Conservation (phyloP, 1,284 basidiomycete species). For the Athelia sp. region DNA sequence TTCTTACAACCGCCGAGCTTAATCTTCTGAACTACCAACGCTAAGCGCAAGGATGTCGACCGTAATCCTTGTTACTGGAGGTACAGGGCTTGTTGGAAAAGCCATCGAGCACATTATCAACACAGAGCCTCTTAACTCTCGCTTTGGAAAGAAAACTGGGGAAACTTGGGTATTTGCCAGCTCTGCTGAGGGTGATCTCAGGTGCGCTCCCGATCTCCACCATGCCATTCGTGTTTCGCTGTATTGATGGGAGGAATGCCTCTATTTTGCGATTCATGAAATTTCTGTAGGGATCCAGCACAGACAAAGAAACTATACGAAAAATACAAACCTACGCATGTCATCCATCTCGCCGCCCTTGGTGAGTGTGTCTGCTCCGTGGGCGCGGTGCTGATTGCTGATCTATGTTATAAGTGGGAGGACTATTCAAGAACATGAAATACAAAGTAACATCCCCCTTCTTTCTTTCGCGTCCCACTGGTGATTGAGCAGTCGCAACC, state of each 20-base stretch:
- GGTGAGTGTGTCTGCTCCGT: slow-evolving; percentile 44
- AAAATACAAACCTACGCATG: slow-evolving; percentile 86
- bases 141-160: slow-evolving; percentile 67
- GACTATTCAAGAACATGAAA: slow-evolving; percentile 89
- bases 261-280: background rate
- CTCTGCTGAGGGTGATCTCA: slow-evolving; percentile 74
- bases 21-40: background rate
- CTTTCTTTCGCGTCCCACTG: background rate
- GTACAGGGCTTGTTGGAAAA: slow-evolving; percentile 80
- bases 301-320: slow-evolving; percentile 70
- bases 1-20: background rate
- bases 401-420: slow-evolving; percentile 61
- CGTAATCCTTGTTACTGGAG: slow-evolving; percentile 79
- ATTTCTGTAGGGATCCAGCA: slow-evolving; percentile 47
- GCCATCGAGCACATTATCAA: slow-evolving; percentile 78
- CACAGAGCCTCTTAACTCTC: slow-evolving; percentile 69
- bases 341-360: slow-evolving; percentile 85
- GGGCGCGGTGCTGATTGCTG: background rate
- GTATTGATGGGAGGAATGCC: slow-evolving; percentile 2
- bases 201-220: slow-evolving; percentile 34
- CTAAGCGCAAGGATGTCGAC: slow-evolving; percentile 25
- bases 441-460: slow-evolving; percentile 55
- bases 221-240: background rate
- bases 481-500: slow-evolving; percentile 3
- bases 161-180: slow-evolving; percentile 84